These are phyloP conservation scores for Cicer chorassanicum DNA, from an alignment of 306 rosid genomes.

Conservation along the genomic window DNA sequence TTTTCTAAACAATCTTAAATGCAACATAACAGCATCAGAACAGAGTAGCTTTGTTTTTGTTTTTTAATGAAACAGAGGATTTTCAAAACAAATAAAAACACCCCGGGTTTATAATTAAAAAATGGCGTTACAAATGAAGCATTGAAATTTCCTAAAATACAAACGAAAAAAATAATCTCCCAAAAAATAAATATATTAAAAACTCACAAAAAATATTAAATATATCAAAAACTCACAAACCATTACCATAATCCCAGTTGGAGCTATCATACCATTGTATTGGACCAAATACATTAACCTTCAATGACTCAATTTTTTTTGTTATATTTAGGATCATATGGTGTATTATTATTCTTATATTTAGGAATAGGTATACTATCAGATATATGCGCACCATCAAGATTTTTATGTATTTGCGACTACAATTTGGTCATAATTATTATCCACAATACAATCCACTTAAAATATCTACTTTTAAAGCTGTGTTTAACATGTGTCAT, in stretches of 20 bases:
- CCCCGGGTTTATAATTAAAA: neutral
- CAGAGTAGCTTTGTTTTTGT: neutral
- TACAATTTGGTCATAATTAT: too few species aligned
- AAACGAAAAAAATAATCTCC: slow-evolving; percentile 1
- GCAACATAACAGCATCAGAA: slow-evolving; percentile 4
- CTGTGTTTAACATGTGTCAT: too few species aligned
- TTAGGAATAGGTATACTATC: too few species aligned
- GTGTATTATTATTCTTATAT: too few species aligned
- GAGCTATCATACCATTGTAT: neutral
- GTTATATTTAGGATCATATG: too few species aligned
- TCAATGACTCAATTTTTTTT: too few species aligned
- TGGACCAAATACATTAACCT: too few species aligned
- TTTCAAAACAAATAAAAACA: slow-evolving; percentile 21
- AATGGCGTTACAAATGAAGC: slow-evolving; percentile 27
- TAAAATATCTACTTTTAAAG: too few species aligned
- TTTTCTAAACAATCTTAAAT: neutral
- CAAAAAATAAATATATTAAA: neutral
- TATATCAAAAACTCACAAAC: slow-evolving; percentile 33
- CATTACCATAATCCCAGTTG: neutral
- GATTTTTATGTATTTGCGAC: neutral
- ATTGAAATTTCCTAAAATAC: slow-evolving; percentile 2
- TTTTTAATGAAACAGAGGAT: neutral
- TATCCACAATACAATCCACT: too few species aligned
- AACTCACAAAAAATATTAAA: slow-evolving; percentile 12
- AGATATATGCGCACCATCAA: neutral